A percentile compares a stretch with the other conserved stretches of the same genome.
Conservation (phyloP, 805 yeast genomes). For the Candida takata region DNA sequence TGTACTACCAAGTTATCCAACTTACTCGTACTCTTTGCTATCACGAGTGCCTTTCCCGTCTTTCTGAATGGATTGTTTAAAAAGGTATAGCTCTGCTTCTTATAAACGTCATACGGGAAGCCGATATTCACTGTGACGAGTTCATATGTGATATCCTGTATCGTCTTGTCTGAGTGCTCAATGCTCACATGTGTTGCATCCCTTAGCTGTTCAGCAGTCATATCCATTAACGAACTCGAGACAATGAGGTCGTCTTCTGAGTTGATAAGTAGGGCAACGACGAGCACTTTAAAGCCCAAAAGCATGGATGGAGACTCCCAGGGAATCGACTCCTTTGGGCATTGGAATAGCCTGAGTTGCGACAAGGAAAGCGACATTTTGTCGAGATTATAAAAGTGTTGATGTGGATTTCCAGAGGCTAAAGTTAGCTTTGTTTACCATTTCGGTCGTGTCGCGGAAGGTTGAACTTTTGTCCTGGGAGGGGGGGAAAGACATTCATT, state of each 20-base stretch:
- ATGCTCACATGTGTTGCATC: conserved; percentile 11
- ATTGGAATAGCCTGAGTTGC: conserved; percentile 1
- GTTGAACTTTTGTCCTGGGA: too few relatives aligned
- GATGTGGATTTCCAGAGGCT: background rate
- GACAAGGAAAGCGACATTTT: background rate
- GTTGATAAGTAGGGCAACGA: conserved; percentile 17
- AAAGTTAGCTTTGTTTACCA: background rate
- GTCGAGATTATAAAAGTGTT: background rate
- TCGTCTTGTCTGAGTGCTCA: conserved; percentile 1
- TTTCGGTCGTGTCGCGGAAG: too few relatives aligned
- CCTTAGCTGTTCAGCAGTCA: conserved; percentile 13
- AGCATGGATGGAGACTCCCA: conserved; percentile 6
- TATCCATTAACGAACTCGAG: conserved; percentile 11
- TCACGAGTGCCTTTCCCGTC: conserved; percentile 7
- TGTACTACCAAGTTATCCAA: conserved; percentile 17
- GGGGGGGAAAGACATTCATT: too few relatives aligned
- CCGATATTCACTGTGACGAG: conserved; percentile 5
- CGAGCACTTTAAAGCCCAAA: conserved; percentile 15
- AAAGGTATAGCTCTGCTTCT: conserved; percentile 12
- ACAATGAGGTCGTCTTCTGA: conserved; percentile 19
- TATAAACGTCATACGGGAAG: conserved; percentile 19
- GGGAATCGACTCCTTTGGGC: conserved; percentile 1
- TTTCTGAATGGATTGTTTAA: background rate
- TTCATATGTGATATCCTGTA: conserved; percentile 5
- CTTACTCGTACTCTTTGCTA: conserved; percentile 13